Conservation (phyloP, 2,329 filamentous ascomycete species). For the Colletotrichum siamense region DNA sequence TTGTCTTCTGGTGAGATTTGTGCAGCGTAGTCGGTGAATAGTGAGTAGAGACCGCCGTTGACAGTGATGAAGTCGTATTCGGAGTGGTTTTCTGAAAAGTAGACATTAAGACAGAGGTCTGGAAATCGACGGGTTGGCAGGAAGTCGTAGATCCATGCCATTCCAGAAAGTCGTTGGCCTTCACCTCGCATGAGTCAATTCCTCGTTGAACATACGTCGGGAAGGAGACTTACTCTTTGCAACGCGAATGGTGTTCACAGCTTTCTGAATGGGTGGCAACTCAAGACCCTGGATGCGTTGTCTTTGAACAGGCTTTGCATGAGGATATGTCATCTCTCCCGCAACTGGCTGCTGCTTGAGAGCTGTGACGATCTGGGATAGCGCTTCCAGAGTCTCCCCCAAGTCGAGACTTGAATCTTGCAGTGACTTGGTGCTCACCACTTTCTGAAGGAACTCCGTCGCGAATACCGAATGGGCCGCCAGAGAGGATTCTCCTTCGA, state of each 20-base stretch:
- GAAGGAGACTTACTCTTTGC: background rate
- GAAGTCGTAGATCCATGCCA: slow-evolving; percentile 35
- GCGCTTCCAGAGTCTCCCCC: slow-evolving; percentile 38
- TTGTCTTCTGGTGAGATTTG: slow-evolving; percentile 21
- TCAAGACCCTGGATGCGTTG: slow-evolving; percentile 6
- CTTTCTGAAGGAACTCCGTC: slow-evolving; percentile 47
- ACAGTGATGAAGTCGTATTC: slow-evolving; percentile 38
- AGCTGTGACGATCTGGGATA: slow-evolving; percentile 34
- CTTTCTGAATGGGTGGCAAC: slow-evolving; percentile 22
- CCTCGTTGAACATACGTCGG: background rate
- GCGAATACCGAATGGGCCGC: slow-evolving; percentile 52
- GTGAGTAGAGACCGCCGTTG: slow-evolving; percentile 31
- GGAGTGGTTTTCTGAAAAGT: slow-evolving; percentile 36
- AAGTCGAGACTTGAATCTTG: slow-evolving; percentile 33
- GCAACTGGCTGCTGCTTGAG: slow-evolving; percentile 30
- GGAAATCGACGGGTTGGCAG: slow-evolving; percentile 33
- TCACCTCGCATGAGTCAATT: background rate
- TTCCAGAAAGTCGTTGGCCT: slow-evolving; percentile 1
- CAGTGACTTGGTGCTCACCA: slow-evolving; percentile 32
- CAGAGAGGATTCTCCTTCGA: slow-evolving; percentile 51
- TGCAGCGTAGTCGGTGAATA: slow-evolving; percentile 13
- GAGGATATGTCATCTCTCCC: slow-evolving; percentile 30
- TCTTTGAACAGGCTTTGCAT: slow-evolving; percentile 16
- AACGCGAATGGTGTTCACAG: background rate
- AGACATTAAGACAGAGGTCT: slow-evolving; percentile 36